A percentile compares a stretch with the other conserved stretches of the same genome.
Conservation (phyloP, 2,329 filamentous ascomycete genomes). For the Colletotrichum tofieldiae region DNA sequence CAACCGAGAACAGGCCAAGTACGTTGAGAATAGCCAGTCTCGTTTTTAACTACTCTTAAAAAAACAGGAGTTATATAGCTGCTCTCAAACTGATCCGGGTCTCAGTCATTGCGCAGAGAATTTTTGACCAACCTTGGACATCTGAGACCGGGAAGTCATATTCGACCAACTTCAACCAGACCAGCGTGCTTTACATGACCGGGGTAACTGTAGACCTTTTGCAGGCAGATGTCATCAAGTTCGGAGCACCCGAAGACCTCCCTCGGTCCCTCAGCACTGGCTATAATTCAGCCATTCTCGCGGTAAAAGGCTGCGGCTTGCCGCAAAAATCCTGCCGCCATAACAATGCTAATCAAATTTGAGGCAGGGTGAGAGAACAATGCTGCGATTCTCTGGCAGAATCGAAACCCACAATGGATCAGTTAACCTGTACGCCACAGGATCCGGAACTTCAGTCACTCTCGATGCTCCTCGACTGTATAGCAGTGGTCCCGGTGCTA, state of each 20-base stretch:
- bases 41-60: too few species aligned
- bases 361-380: conserved; percentile 5
- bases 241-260: conserved; percentile 10
- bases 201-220: not conserved
- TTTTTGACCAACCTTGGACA: not conserved
- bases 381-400: not conserved
- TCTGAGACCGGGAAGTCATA: conserved; percentile 2
- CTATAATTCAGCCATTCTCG: conserved; percentile 19
- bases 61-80: too few species aligned
- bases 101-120: conserved; percentile 22
- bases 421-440: conserved; percentile 14
- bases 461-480: conserved; percentile 15
- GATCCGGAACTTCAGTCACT: conserved; percentile 2
- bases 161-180: conserved; percentile 6
- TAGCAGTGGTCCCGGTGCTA: conserved; percentile 21
- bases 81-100: not conserved
- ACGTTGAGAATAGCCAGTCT: not conserved
- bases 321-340: too few species aligned
- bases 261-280: not conserved
- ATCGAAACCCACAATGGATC: conserved; percentile 29
- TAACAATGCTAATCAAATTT: not conserved
- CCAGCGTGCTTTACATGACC: conserved; percentile 25
- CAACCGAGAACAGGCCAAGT: conserved; percentile 10
- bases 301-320: not conserved
- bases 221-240: not conserved